These are phyloP conservation scores for Capsicum baccatum DNA, from an alignment of 257 asterid genomes.

Conservation along the genomic window DNA sequence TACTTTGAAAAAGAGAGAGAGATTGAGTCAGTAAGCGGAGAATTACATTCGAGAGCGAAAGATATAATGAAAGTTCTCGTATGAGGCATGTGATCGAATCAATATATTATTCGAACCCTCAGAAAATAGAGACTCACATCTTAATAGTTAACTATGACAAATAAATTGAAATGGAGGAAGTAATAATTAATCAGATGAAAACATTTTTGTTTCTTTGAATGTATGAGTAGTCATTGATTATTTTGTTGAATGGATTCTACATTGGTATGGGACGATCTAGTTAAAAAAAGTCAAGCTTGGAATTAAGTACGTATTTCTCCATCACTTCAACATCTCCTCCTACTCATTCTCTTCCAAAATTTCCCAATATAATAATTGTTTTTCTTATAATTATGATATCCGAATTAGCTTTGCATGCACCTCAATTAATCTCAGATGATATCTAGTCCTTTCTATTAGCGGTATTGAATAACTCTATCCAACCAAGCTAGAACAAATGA, in stretches of 20 bases:
- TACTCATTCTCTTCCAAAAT: neutral
- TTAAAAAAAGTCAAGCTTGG: slow-evolving; percentile 20
- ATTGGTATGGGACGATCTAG: slow-evolving; percentile 17
- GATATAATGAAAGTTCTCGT: no score
- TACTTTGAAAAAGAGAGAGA: no score
- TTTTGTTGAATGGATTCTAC: slow-evolving; percentile 17
- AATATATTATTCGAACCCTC: no score
- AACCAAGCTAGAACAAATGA: no score
- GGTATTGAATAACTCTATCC: no score
- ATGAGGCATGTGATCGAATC: no score
- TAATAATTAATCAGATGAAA: neutral
- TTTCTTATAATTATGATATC: neutral
- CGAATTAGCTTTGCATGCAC: neutral
- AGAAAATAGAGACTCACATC: no score
- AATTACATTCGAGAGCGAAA: no score
- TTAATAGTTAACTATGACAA: no score
- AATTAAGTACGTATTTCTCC: slow-evolving; percentile 18
- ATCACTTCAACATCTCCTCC: neutral
- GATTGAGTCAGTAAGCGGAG: no score
- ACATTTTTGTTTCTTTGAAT: neutral
- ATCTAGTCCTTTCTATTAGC: neutral
- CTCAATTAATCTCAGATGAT: neutral
- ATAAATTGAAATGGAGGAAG: no score
- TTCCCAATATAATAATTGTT: neutral
- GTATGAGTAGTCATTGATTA: slow-evolving; percentile 16